Percentiles rank a stretch among this genome's conserved stretches.
These are phyloP conservation scores for Cicer pinnatifidum DNA, from an alignment of 306 rosid species.

Conservation along the genomic window DNA sequence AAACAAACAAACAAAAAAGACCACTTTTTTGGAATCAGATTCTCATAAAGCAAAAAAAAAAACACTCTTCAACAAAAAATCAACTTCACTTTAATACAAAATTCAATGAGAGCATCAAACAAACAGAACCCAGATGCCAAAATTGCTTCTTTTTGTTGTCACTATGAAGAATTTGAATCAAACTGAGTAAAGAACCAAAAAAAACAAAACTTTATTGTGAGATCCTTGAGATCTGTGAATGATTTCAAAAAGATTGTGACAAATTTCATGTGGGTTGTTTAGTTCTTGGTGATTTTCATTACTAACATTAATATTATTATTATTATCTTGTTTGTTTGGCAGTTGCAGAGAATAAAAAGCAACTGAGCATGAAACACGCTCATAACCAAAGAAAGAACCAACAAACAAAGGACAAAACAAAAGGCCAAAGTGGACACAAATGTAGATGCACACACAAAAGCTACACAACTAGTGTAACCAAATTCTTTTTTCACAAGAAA, in stretches of 20 bases:
- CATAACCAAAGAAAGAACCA: slow-evolving; percentile 56
- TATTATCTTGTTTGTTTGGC: slow-evolving; percentile 43
- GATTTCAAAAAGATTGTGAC: slow-evolving; percentile 34
- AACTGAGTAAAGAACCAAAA: slow-evolving; percentile 55
- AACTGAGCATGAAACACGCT: slow-evolving; percentile 48
- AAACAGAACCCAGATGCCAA: slow-evolving; percentile 58
- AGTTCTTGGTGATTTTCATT: slow-evolving; percentile 47
- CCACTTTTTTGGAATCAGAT: slow-evolving; percentile 53
- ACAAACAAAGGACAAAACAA: slow-evolving; percentile 68
- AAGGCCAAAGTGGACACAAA: slow-evolving; percentile 65
- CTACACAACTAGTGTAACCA: slow-evolving; percentile 50
- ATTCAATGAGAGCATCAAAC: slow-evolving; percentile 44
- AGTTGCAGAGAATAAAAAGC: slow-evolving; percentile 46
- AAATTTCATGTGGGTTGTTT: slow-evolving; percentile 54
- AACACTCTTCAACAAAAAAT: slow-evolving; percentile 43
- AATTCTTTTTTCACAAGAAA: neutral
- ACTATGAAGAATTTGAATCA: slow-evolving; percentile 53
- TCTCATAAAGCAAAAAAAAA: slow-evolving; percentile 48
- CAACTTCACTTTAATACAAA: slow-evolving; percentile 43
- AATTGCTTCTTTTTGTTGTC: slow-evolving; percentile 34
- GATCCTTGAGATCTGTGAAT: slow-evolving; percentile 87
- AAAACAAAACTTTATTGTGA: slow-evolving; percentile 57
- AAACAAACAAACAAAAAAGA: slow-evolving; percentile 40
- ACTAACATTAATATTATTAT: slow-evolving; percentile 40
- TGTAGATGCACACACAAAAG: slow-evolving; percentile 57